Conservation (phyloP, 257 asterid species). For the Jacaranda mimosifolia region DNA sequence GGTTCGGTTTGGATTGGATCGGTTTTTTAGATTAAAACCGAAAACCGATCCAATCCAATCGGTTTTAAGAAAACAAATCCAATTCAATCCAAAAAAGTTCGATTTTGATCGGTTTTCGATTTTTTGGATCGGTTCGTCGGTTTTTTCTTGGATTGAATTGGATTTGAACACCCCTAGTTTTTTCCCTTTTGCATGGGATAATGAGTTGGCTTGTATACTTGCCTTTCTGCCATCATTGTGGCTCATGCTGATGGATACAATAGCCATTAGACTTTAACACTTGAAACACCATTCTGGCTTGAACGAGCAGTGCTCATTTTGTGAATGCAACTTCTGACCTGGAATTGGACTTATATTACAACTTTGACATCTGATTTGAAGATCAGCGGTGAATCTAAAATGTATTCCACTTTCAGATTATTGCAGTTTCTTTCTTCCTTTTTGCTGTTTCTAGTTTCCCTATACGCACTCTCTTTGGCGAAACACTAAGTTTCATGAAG, state of each 20-base stretch:
- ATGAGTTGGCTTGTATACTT: constrained; percentile 23
- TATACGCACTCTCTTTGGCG: constrained; percentile 5
- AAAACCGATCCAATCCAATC: no score
- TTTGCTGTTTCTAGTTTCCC: constrained; percentile 15
- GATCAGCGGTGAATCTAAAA: not conserved
- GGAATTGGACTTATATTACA: constrained; percentile 7
- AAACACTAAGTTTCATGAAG: not conserved
- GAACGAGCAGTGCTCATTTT: constrained; percentile 7
- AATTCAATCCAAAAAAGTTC: no score
- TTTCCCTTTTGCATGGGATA: constrained; percentile 12
- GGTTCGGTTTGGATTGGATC: no score
- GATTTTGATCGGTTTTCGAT: no score
- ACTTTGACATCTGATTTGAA: constrained; percentile 15
- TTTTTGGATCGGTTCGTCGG: no score
- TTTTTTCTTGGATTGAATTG: no score
- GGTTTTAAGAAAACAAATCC: no score
- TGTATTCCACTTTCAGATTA: not conserved
- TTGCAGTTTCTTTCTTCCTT: constrained; percentile 6
- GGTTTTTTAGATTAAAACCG: no score
- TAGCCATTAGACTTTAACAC: constrained; percentile 15
- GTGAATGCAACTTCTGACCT: constrained; percentile 22
- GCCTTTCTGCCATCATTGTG: constrained; percentile 1
- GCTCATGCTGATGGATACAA: constrained; percentile 21
- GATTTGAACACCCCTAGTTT: no score
- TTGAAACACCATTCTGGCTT: not conserved